Conservation (phyloP, 371 early-diverging fungal genomes). For the Cokeromyces recurvatus region DNA sequence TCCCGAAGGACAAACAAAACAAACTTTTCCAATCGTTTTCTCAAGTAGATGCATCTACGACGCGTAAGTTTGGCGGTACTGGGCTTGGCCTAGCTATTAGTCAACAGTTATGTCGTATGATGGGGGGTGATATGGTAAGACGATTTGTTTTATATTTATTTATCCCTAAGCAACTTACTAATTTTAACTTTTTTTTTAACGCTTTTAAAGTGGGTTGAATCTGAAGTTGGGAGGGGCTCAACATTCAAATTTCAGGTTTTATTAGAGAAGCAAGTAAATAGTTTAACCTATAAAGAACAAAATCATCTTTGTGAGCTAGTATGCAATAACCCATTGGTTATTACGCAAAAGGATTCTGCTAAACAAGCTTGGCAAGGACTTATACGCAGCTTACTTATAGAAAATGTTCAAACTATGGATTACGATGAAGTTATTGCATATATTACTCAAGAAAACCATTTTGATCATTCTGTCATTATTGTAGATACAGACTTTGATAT, state of each 20-base stretch:
- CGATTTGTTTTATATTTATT: no score
- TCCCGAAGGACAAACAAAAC: slow-evolving; percentile 42
- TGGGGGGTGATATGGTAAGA: slow-evolving; percentile 49
- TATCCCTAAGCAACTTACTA: no score
- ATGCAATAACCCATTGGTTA: slow-evolving; percentile 5
- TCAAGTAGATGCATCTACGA: slow-evolving; percentile 53
- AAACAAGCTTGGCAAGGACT: neutral
- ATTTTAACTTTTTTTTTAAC: no score
- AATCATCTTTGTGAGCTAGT: slow-evolving; percentile 9
- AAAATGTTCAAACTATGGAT: neutral
- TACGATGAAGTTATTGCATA: neutral
- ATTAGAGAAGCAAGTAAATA: slow-evolving; percentile 14
- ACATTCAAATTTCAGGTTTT: slow-evolving; percentile 36
- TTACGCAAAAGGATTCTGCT: slow-evolving; percentile 9
- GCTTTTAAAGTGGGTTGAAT: slow-evolving; percentile 34
- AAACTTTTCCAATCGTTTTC: slow-evolving; percentile 58
- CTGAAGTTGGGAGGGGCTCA: slow-evolving; percentile 35
- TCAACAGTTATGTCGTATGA: slow-evolving; percentile 41
- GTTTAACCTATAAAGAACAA: slow-evolving; percentile 20
- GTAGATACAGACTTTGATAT: slow-evolving; percentile 1
- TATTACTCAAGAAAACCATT: neutral
- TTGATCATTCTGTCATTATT: slow-evolving; percentile 2
- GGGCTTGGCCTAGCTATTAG: slow-evolving; percentile 43
- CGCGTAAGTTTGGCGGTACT: slow-evolving; percentile 52
- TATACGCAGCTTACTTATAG: neutral